Conservation (phyloP, 2,329 filamentous ascomycete genomes). For the Tolypocladium album region DNA sequence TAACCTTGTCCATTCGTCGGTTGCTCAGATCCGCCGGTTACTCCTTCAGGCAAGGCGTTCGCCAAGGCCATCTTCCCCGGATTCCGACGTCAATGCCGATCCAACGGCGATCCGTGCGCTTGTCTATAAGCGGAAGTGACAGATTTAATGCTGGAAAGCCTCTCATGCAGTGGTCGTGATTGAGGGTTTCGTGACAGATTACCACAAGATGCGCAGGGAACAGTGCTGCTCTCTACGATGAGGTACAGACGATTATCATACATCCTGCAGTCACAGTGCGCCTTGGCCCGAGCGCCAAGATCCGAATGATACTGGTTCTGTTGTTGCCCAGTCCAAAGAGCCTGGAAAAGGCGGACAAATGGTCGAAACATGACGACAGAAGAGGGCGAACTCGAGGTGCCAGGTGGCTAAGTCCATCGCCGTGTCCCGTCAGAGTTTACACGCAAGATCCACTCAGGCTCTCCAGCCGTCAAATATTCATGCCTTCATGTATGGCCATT, state of each 20-base stretch:
- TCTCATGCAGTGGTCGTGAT: background rate
- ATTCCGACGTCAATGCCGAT: constrained; percentile 1
- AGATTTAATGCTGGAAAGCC: background rate
- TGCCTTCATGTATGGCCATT: constrained; percentile 7
- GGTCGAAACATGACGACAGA: background rate
- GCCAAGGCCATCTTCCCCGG: constrained; percentile 2
- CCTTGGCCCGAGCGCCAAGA: background rate
- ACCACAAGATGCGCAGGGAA: no score
- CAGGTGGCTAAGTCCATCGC: background rate
- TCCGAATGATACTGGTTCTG: background rate
- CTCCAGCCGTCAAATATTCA: constrained; percentile 5
- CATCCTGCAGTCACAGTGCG: background rate
- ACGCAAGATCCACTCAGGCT: constrained; percentile 4
- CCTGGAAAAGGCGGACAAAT: no score
- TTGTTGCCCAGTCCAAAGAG: background rate
- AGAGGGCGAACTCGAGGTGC: background rate
- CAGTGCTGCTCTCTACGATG: background rate
- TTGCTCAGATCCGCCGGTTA: background rate
- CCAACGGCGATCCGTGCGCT: background rate
- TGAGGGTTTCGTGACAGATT: background rate
- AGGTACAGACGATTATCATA: background rate
- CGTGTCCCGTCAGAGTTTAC: background rate
- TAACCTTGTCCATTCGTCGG: background rate
- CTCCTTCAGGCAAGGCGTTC: constrained; percentile 4
- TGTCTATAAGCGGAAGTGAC: constrained; percentile 2